Conservation (phyloP, 306 rosid genomes). For the Mimosa bimucronata region DNA sequence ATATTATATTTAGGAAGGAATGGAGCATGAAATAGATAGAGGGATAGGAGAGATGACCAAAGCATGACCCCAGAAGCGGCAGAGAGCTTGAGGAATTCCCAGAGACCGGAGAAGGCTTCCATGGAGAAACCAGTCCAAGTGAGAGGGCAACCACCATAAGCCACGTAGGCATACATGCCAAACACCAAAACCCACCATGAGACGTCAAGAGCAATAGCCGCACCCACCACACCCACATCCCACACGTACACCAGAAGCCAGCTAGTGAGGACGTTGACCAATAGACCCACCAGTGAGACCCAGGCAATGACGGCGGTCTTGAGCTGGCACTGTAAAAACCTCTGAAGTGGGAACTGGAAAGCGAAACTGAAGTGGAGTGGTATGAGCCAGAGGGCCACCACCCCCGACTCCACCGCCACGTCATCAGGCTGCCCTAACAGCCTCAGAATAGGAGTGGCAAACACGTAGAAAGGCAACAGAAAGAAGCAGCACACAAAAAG, state of each 20-base stretch:
- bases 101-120: conserved; percentile 12
- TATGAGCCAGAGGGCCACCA: conserved; percentile 40
- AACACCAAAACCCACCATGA: conserved; percentile 22
- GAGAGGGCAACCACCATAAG: conserved; percentile 12
- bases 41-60: neutral
- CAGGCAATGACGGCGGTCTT: conserved; percentile 24
- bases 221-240: conserved; percentile 21
- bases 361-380: conserved; percentile 49
- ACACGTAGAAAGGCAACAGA: conserved; percentile 35
- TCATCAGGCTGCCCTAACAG: conserved; percentile 43
- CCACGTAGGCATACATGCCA: conserved; percentile 12
- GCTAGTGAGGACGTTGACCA: neutral
- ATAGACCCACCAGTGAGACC: neutral
- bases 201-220: conserved; percentile 10
- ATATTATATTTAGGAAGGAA: no score
- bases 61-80: conserved; percentile 31
- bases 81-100: conserved; percentile 24
- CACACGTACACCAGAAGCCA: neutral
- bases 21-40: neutral
- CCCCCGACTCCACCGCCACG: conserved; percentile 42
- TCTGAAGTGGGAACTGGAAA: conserved; percentile 40
- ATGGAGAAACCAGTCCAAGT: conserved; percentile 20
- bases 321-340: conserved; percentile 49
- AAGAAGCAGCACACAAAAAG: conserved; percentile 36
- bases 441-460: conserved; percentile 43